Evolutionary conservation across 2,329 filamentous ascomycete species (phyloP).

Genomic region (Xylariales sp.): DNA sequence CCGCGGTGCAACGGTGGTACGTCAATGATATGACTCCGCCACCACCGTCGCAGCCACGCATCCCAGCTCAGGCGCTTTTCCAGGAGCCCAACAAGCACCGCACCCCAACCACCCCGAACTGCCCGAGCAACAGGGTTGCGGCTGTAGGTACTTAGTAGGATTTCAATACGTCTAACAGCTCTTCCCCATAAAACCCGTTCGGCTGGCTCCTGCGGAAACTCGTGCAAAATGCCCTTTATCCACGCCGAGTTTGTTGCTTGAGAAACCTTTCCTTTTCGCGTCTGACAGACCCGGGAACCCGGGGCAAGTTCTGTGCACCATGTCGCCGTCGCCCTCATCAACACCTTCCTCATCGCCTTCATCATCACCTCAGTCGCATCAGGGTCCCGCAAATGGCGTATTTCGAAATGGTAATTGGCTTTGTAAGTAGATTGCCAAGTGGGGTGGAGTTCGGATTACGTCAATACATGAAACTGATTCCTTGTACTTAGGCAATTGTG

Average conservation of each 20-base stretch:
- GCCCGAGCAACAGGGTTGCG: background rate
- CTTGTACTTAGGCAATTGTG: slow-evolving; percentile 59
- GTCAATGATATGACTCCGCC: slow-evolving; percentile 14
- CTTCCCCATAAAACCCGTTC: background rate
- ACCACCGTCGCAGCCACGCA: slow-evolving; percentile 15
- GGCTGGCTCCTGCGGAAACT: background rate
- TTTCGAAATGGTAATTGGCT: slow-evolving; percentile 54
- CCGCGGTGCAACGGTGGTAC: slow-evolving; percentile 10
- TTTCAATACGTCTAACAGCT: background rate
- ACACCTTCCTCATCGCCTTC: slow-evolving; percentile 27
- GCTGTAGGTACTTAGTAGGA: background rate
- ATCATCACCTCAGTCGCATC: slow-evolving; percentile 12
- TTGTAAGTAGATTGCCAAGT: slow-evolving; percentile 47
- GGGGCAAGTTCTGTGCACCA: background rate
- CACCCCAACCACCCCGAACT: background rate
- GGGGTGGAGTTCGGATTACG: background rate
- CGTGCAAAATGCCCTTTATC: background rate
- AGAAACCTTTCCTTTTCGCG: background rate
- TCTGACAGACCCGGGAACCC: background rate
- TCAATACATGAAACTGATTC: background rate
- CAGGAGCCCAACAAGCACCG: background rate
- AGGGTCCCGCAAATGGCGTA: slow-evolving; percentile 42
- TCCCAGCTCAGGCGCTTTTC: slow-evolving; percentile 28
- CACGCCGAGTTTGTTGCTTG: background rate
- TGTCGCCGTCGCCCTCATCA: slow-evolving; percentile 31